Conservation (phyloP, 2,329 filamentous ascomycete genomes). For the Neopestalotiopsis rosae region DNA sequence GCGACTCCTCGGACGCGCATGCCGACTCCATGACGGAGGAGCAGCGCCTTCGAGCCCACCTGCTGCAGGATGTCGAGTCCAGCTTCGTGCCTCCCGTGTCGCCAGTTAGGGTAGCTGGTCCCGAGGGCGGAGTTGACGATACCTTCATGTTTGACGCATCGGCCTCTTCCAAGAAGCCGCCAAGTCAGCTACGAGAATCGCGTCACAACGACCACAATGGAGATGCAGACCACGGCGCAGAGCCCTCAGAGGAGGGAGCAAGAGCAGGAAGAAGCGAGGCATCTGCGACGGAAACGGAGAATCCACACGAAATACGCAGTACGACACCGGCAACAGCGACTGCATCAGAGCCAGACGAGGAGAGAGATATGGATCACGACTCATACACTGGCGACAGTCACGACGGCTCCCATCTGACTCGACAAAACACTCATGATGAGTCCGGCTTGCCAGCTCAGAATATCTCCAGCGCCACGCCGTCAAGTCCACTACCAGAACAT, state of each 20-base stretch:
- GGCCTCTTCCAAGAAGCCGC: not conserved
- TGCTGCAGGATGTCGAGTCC: conserved; percentile 68
- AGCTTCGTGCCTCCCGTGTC: conserved; percentile 67
- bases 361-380: not conserved
- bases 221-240: not conserved
- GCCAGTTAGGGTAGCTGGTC: conserved; percentile 52
- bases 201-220: not conserved
- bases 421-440: not conserved
- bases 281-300: not conserved
- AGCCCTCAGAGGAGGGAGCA: not conserved
- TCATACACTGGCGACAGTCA: not conserved
- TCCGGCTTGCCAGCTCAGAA: not conserved
- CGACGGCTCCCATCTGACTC: not conserved
- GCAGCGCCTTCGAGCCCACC: conserved; percentile 58
- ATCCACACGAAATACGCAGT: not conserved
- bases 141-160: conserved; percentile 61
- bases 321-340: not conserved
- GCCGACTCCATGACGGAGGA: conserved; percentile 58
- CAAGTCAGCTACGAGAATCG: not conserved
- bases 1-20: conserved; percentile 39
- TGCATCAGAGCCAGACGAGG: not conserved
- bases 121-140: conserved; percentile 58
- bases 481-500: conserved; percentile 8
- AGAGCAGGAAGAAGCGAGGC: not conserved
- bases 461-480: not conserved